phyloP scores from a whole-genome alignment of 2,329 filamentous ascomycete genomes.

The Cladosporium sp. region DNA sequence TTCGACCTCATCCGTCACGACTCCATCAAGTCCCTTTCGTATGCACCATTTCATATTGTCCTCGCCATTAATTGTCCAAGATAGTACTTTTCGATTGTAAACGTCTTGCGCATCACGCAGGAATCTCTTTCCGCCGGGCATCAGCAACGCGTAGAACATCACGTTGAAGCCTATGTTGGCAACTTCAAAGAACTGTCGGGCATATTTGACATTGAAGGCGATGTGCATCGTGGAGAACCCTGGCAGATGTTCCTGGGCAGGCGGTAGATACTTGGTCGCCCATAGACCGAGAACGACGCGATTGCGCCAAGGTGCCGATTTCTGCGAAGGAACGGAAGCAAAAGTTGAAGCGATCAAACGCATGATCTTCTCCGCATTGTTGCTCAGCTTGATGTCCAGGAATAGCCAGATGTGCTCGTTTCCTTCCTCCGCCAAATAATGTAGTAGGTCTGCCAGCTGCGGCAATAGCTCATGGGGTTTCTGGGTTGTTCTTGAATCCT shows the following conservation, averaged over 20 bases:
- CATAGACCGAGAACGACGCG: constrained; percentile 81
- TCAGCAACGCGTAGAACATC: constrained; percentile 67
- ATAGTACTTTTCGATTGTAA: constrained; percentile 64
- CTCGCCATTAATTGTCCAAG: constrained; percentile 86
- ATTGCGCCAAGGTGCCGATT: constrained; percentile 63
- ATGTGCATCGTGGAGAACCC: constrained; percentile 68
- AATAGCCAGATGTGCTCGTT: constrained; percentile 74
- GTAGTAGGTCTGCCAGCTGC: constrained; percentile 71
- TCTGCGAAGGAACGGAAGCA: constrained; percentile 47
- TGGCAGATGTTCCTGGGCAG: constrained; percentile 64
- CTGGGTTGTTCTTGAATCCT: constrained; percentile 65
- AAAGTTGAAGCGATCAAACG: constrained; percentile 67
- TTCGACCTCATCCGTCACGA: constrained; percentile 82
- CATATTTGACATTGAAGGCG: constrained; percentile 66
- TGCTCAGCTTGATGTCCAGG: constrained; percentile 85
- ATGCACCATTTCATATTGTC: constrained; percentile 82
- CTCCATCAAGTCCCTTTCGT: constrained; percentile 67
- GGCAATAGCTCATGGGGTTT: constrained; percentile 73
- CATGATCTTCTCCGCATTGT: constrained; percentile 71
- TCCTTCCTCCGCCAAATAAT: constrained; percentile 67
- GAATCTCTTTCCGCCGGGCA: constrained; percentile 68
- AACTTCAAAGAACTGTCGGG: constrained; percentile 67
- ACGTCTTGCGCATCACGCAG: constrained; percentile 46
- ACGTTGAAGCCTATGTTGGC: constrained; percentile 79
- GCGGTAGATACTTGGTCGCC: constrained; percentile 72